phyloP scores from a whole-genome alignment of 495 filamentous ascomycete genomes.

The Podospora australis region DNA sequence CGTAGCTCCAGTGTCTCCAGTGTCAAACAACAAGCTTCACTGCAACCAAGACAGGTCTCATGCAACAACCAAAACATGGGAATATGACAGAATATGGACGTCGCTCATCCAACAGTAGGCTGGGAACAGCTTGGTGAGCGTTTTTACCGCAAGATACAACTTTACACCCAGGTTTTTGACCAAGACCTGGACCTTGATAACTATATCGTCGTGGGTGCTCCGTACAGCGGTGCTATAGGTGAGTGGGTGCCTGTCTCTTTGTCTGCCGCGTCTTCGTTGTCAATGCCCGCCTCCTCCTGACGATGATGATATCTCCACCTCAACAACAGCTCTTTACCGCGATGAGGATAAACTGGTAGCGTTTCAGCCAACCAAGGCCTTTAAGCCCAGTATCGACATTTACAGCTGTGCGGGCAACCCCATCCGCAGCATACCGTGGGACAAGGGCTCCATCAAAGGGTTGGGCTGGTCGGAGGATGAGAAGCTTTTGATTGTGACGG shows the following conservation, averaged over 20 bases:
- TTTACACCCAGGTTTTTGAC: constrained; percentile 89
- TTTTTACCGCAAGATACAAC: constrained; percentile 88
- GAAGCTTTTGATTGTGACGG: constrained; percentile 79
- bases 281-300: not conserved
- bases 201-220: constrained; percentile 85
- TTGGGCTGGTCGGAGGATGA: constrained; percentile 97
- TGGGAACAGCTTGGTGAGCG: constrained; percentile 89
- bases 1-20: not conserved
- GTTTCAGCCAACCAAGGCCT: constrained; percentile 61
- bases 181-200: constrained; percentile 90
- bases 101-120: constrained; percentile 68
- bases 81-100: constrained; percentile 41
- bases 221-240: constrained; percentile 93
- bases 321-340: constrained; percentile 68
- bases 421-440: constrained; percentile 68
- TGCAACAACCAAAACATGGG: constrained; percentile 17
- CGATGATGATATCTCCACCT: constrained; percentile 3
- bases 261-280: constrained; percentile 5
- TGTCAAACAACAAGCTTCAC: too few relatives aligned
- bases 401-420: constrained; percentile 88
- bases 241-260: constrained; percentile 25
- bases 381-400: constrained; percentile 84
- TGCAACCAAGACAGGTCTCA: too few relatives aligned
- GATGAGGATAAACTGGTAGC: constrained; percentile 80
- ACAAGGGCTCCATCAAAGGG: constrained; percentile 81